Conservation (phyloP, 371 early-diverging fungal genomes). For the Phascolomyces articulosus region DNA sequence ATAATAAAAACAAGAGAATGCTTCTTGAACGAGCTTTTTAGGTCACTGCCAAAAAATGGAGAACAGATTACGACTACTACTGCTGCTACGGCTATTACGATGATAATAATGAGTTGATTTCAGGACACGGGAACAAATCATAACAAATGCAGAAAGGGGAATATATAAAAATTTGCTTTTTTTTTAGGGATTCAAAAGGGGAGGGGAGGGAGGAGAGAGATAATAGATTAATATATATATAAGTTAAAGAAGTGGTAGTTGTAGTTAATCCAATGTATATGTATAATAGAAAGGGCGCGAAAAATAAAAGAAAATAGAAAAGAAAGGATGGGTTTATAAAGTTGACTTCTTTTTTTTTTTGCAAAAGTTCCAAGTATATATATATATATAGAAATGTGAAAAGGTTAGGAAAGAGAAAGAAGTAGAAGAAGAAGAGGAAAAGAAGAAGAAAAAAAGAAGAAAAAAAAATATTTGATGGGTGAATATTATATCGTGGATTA, state of each 20-base stretch:
- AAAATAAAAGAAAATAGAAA: no score
- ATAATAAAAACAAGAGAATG: no score
- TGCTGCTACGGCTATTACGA: conserved; percentile 13
- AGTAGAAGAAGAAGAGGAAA: conserved; percentile 7
- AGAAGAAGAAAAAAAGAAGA: conserved; percentile 6
- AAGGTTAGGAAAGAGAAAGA: not conserved
- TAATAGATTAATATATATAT: no score
- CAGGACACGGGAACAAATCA: conserved; percentile 11
- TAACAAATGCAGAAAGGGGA: conserved; percentile 8
- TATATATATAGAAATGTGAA: not conserved
- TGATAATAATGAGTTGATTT: conserved; percentile 11
- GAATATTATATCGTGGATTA: no score
- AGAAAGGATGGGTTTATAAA: no score
- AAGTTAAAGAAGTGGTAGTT: no score
- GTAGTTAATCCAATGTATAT: no score
- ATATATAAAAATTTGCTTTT: no score
- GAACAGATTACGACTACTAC: conserved; percentile 14
- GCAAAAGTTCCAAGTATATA: not conserved
- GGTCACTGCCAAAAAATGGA: conserved; percentile 15
- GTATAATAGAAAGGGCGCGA: not conserved
- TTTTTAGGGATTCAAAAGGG: no score
- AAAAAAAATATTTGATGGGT: conserved; percentile 3
- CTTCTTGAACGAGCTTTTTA: conserved; percentile 12
- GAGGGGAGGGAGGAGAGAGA: not conserved
- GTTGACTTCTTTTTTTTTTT: no score